Conservation (phyloP, 129 eudicot species). For the Flaveria linearis region DNA sequence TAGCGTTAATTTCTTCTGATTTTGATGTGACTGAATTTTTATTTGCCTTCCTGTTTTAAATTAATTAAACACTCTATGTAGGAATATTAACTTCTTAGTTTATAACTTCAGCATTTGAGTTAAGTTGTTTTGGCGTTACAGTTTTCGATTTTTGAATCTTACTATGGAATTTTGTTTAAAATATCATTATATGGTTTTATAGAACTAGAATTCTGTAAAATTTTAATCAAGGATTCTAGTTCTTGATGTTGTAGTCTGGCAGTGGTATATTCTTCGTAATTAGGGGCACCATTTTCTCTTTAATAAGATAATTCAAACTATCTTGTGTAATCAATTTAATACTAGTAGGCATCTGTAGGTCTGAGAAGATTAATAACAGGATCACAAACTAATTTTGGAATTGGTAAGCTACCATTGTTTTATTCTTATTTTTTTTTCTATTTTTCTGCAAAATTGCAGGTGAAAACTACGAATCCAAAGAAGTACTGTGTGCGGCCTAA, state of each 20-base stretch:
- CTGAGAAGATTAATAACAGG: not conserved
- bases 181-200: not conserved
- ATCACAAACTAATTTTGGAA: slow-evolving; percentile 2
- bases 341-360: not conserved
- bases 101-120: not conserved
- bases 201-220: not conserved
- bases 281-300: not conserved
- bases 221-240: not conserved
- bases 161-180: not conserved
- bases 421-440: not conserved
- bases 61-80: not conserved
- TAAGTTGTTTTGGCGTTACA: not conserved
- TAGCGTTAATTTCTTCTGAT: not conserved
- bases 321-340: not conserved
- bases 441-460: slow-evolving; percentile 46
- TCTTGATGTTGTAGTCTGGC: slow-evolving; percentile 10
- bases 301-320: not conserved
- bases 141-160: not conserved
- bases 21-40: not conserved
- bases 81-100: not conserved
- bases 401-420: not conserved
- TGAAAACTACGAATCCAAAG: slow-evolving; percentile 89
- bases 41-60: not conserved
- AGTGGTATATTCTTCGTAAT: slow-evolving; percentile 6
- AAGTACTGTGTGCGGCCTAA: slow-evolving; percentile 92